These are phyloP conservation scores for Trichoderma virens DNA, from an alignment of 495 filamentous ascomycete genomes.

Conservation along the genomic window DNA sequence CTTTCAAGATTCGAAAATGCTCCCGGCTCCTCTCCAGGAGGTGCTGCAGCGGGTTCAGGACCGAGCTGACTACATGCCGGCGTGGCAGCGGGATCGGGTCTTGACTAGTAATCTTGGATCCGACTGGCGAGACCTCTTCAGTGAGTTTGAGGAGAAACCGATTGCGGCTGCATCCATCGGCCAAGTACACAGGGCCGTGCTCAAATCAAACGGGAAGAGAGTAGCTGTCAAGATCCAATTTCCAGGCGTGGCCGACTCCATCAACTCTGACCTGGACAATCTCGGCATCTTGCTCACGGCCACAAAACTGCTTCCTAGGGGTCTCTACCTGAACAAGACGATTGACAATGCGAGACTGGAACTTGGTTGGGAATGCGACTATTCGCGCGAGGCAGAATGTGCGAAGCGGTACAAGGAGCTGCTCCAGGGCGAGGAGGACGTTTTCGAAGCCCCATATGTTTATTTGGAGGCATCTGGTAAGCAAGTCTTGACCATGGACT, in stretches of 20 bases:
- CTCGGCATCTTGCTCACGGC: slow-evolving; percentile 84
- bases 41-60: slow-evolving; percentile 93
- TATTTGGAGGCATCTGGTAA: slow-evolving; percentile 73
- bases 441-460: slow-evolving; percentile 73
- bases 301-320: slow-evolving; percentile 79
- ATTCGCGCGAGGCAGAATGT: slow-evolving; percentile 76
- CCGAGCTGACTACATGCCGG: slow-evolving; percentile 95
- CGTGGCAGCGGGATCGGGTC: slow-evolving; percentile 81
- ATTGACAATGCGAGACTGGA: slow-evolving; percentile 94
- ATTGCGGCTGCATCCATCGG: slow-evolving; percentile 97
- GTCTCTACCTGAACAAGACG: slow-evolving; percentile 90
- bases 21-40: slow-evolving; percentile 74
- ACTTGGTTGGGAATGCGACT: slow-evolving; percentile 96
- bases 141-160: slow-evolving; percentile 78
- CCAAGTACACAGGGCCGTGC: slow-evolving; percentile 81
- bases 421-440: slow-evolving; percentile 56
- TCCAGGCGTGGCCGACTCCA: slow-evolving; percentile 90
- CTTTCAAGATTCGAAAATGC: slow-evolving; percentile 96
- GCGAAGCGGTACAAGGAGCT: slow-evolving; percentile 65
- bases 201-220: slow-evolving; percentile 62
- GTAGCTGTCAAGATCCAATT: slow-evolving; percentile 98
- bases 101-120: slow-evolving; percentile 68
- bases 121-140: slow-evolving; percentile 79
- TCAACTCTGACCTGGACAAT: slow-evolving; percentile 92
- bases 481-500: slow-evolving; percentile 88